These are phyloP conservation scores for Calocera viscosa DNA, from an alignment of 768 basidiomycete genomes.

Conservation along the genomic window DNA sequence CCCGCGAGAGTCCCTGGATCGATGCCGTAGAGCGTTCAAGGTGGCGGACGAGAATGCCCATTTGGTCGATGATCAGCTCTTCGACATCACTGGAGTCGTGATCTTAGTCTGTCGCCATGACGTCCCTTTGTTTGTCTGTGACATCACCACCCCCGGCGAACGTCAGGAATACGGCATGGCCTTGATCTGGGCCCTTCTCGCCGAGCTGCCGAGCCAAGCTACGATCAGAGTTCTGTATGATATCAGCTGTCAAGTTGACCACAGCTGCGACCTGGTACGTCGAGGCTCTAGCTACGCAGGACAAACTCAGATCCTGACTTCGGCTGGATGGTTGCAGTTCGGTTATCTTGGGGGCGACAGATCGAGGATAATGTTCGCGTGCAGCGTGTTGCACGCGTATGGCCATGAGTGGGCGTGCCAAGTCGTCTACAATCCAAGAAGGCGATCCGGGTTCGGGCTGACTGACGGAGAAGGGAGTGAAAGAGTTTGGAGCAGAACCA, in stretches of 20 bases:
- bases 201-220: constrained; percentile 16
- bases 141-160: constrained; percentile 12
- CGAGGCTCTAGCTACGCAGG: no score
- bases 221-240: constrained; percentile 28
- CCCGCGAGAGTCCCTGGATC: constrained; percentile 5
- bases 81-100: constrained; percentile 12
- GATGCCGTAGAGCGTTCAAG: constrained; percentile 10
- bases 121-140: constrained; percentile 1
- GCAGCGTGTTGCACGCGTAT: constrained; percentile 11
- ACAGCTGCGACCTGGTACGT: constrained; percentile 14
- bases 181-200: neutral
- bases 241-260: constrained; percentile 30
- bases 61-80: constrained; percentile 4
- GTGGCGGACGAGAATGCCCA: constrained; percentile 10
- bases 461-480: constrained; percentile 14
- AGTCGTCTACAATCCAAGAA: constrained; percentile 7
- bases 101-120: constrained; percentile 13
- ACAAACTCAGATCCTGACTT: no score
- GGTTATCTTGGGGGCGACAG: neutral
- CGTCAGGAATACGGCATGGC: constrained; percentile 11
- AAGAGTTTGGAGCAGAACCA: constrained; percentile 11
- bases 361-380: neutral
- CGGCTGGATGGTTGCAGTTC: neutral
- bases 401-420: constrained; percentile 13
- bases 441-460: neutral